Evolutionary conservation across 495 filamentous ascomycete species (phyloP).

Genomic region (Melanomma pulvis-pyrius): DNA sequence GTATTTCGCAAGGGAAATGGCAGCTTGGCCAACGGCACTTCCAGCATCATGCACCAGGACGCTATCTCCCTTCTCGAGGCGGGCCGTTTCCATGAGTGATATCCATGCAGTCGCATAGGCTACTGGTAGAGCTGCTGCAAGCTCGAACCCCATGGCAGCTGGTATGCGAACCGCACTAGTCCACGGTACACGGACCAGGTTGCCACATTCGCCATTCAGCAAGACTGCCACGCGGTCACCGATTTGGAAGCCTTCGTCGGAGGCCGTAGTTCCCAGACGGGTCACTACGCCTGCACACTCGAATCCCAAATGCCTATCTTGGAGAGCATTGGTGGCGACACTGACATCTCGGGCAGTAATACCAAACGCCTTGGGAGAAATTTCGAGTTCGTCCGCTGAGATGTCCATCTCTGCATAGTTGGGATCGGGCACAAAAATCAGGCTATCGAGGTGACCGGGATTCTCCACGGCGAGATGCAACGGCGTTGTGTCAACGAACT

Average conservation of each 20-base stretch:
- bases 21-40: conserved; percentile 14
- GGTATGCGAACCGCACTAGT: conserved; percentile 45
- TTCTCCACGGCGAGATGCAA: background rate
- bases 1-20: conserved; percentile 5
- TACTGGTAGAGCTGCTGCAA: conserved; percentile 59
- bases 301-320: background rate
- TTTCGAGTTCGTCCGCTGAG: background rate
- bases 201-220: background rate
- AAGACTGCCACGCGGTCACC: conserved; percentile 38
- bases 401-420: background rate
- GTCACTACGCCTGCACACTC: conserved; percentile 16
- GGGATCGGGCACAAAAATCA: conserved; percentile 4
- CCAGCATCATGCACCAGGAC: conserved; percentile 20
- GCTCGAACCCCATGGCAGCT: conserved; percentile 55
- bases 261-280: conserved; percentile 23
- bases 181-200: background rate
- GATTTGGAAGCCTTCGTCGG: conserved; percentile 41
- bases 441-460: conserved; percentile 4
- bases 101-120: conserved; percentile 63
- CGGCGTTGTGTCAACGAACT: background rate
- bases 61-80: conserved; percentile 38
- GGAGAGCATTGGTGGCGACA: conserved; percentile 14
- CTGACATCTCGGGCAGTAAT: conserved; percentile 3
- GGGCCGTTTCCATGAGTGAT: conserved; percentile 48
- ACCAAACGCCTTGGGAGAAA: background rate